A percentile compares a stretch with the other conserved stretches of the same genome.
Evolutionary conservation across 306 rosid species (phyloP).

Genomic region (Cicer cuneatum): DNA sequence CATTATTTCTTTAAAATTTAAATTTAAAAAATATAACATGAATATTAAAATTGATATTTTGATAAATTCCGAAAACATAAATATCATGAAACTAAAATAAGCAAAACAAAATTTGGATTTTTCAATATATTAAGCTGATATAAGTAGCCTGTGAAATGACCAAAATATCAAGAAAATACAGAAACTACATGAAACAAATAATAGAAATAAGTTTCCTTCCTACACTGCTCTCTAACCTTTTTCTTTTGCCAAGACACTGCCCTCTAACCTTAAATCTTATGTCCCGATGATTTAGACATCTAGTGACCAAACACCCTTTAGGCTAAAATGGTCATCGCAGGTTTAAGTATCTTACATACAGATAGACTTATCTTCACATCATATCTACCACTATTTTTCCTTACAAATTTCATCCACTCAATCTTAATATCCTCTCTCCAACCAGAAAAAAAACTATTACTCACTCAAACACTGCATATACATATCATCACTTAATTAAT

Average conservation of each 20-base stretch:
- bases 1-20: no score
- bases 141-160: not conserved
- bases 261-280: not conserved
- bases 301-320: not conserved
- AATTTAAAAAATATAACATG: no score
- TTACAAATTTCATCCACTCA: conserved; percentile 84
- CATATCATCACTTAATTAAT: conserved; percentile 39
- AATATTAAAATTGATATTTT: no score
- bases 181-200: no score
- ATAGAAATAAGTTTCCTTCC: not conserved
- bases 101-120: no score
- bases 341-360: not conserved
- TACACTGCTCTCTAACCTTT: not conserved
- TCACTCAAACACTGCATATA: conserved; percentile 27
- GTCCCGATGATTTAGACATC: not conserved
- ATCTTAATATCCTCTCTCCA: conserved; percentile 55
- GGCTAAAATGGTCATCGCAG: conserved; percentile 26
- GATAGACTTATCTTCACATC: conserved; percentile 24
- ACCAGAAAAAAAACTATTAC: conserved; percentile 40
- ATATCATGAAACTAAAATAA: no score
- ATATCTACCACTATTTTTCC: conserved; percentile 64
- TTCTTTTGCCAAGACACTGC: not conserved
- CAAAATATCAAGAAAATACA: not conserved
- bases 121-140: no score
- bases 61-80: no score